Conservation (phyloP, 2,329 filamentous ascomycete genomes). For the Fusarium subtropicale region DNA sequence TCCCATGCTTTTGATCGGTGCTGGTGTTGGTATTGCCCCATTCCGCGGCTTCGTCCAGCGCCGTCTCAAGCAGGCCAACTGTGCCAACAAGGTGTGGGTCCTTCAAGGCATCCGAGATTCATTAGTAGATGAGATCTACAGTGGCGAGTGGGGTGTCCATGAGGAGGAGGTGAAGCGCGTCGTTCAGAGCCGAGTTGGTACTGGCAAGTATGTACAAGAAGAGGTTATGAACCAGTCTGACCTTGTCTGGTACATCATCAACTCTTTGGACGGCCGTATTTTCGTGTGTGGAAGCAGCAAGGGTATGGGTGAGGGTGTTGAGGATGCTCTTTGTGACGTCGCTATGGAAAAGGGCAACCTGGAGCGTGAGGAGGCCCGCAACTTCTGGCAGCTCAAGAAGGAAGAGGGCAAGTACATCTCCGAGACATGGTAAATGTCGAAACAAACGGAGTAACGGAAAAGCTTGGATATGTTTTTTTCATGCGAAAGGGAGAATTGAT, state of each 20-base stretch:
- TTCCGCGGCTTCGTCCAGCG: conserved; percentile 98
- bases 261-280: conserved; percentile 92
- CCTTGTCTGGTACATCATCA: conserved; percentile 98
- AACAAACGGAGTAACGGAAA: background rate
- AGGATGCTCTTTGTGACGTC: conserved; percentile 86
- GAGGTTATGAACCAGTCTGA: conserved; percentile 92
- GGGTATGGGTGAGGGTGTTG: conserved; percentile 98
- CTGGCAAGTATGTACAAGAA: conserved; percentile 94
- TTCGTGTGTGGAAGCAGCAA: conserved; percentile 96
- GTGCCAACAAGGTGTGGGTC: conserved; percentile 98
- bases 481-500: conserved; percentile 3
- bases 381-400: conserved; percentile 94
- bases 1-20: conserved; percentile 96
- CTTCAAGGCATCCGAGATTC: conserved; percentile 95
- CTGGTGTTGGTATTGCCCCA: conserved; percentile 94
- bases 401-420: conserved; percentile 95
- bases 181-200: conserved; percentile 78
- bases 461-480: conserved; percentile 1
- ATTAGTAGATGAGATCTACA: conserved; percentile 94
- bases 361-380: conserved; percentile 80
- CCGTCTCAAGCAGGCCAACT: conserved; percentile 91
- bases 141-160: conserved; percentile 94
- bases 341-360: conserved; percentile 94
- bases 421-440: conserved; percentile 70
- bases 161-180: conserved; percentile 88